Evolutionary conservation across 108 stramenopile genomes (phyloP).

Genomic region (Discostella stelligeroides): DNA sequence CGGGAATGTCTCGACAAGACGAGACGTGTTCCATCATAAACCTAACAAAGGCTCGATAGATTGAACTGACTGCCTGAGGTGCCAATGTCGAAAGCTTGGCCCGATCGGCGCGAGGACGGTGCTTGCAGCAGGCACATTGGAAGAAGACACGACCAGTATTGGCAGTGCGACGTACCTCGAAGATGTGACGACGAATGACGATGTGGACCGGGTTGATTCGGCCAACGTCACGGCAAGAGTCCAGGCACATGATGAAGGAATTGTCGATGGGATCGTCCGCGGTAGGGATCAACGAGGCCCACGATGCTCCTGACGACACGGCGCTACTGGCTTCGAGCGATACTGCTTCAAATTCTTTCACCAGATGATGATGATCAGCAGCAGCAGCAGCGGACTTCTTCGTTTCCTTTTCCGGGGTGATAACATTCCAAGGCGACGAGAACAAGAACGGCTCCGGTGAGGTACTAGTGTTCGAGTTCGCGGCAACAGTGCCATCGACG

Average conservation of each 20-base stretch:
- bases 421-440: too few species aligned
- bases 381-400: too few species aligned
- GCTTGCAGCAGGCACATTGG: not conserved
- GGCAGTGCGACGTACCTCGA: not conserved
- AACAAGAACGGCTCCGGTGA: too few species aligned
- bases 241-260: not conserved
- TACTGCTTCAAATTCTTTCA: too few species aligned
- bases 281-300: not conserved
- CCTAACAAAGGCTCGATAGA: not conserved
- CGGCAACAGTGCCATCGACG: not conserved
- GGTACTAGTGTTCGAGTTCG: too few species aligned
- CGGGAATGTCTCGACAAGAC: not conserved
- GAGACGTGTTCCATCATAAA: slow-evolving; percentile 1
- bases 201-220: not conserved
- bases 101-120: not conserved
- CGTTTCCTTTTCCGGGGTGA: too few species aligned
- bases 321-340: too few species aligned
- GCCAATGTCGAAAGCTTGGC: not conserved
- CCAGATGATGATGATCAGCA: too few species aligned
- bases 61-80: not conserved
- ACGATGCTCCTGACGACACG: too few species aligned
- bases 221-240: not conserved
- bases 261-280: not conserved
- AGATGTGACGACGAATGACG: not conserved
- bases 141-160: not conserved